phyloP scores from a whole-genome alignment of 495 filamentous ascomycete genomes.

The Talaromyces adpressus region DNA sequence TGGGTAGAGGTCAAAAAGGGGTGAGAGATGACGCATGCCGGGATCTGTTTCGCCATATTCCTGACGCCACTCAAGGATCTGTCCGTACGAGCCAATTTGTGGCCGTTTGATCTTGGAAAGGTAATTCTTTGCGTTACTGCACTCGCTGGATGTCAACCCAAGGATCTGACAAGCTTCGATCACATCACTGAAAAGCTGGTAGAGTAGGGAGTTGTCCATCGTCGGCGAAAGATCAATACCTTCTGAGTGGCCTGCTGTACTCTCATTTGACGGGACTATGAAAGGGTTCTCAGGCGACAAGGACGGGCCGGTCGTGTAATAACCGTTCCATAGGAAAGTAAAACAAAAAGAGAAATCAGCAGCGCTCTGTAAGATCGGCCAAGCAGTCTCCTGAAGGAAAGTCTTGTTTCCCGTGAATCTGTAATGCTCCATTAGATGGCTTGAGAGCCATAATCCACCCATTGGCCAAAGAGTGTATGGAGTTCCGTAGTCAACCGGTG shows the following conservation, averaged over 20 bases:
- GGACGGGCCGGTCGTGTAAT: conserved; percentile 27
- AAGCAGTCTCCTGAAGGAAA: conserved; percentile 17
- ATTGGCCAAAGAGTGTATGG: conserved; percentile 29
- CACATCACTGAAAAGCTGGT: conserved; percentile 21
- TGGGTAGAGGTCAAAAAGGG: conserved; percentile 26
- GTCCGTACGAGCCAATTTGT: conserved; percentile 21
- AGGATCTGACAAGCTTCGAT: conserved; percentile 18
- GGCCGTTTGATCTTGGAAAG: conserved; percentile 15
- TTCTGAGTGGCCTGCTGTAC: conserved; percentile 10
- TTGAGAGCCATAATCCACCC: conserved; percentile 31
- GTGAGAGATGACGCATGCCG: conserved; percentile 32
- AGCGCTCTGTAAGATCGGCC: conserved; percentile 19
- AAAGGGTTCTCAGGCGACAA: conserved; percentile 35
- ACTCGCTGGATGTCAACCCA: conserved; percentile 10
- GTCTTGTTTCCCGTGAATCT: conserved; percentile 22
- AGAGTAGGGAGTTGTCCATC: conserved; percentile 34
- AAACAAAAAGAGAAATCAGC: conserved; percentile 29
- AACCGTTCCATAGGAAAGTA: conserved; percentile 23
- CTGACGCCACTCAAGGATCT: conserved; percentile 33
- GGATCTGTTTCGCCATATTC: conserved; percentile 30
- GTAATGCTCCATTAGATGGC: conserved; percentile 32
- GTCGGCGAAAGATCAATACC: conserved; percentile 23
- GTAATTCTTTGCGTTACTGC: background rate
- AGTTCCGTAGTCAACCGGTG: conserved; percentile 26
- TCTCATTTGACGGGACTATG: conserved; percentile 14